Evolutionary conservation across 257 asterid species (phyloP).

Genomic region (Nicotiana benthamiana): DNA sequence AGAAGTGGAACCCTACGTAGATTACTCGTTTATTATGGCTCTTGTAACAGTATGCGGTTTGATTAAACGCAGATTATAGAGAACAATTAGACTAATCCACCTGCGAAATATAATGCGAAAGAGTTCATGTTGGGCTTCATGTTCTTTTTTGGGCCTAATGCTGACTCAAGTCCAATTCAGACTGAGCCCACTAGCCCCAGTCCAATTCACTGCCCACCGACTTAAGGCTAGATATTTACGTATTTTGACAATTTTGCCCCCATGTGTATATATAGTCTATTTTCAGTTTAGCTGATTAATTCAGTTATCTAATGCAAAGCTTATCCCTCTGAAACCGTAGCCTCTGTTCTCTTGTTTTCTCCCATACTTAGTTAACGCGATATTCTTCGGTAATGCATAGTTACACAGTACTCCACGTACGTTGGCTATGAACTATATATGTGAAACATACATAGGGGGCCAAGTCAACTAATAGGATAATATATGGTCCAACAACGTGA

Average conservation of each 20-base stretch:
- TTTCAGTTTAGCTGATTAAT: background rate
- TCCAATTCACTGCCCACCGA: background rate
- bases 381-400: too few relatives aligned
- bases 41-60: conserved; percentile 62
- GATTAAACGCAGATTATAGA: conserved; percentile 38
- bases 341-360: background rate
- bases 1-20: conserved; percentile 54
- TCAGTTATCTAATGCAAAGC: background rate
- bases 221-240: background rate
- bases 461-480: too few relatives aligned
- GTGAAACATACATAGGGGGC: too few relatives aligned
- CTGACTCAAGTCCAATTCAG: background rate
- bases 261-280: background rate
- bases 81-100: background rate
- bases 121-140: background rate
- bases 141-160: background rate
- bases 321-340: background rate
- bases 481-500: too few relatives aligned
- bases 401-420: too few relatives aligned
- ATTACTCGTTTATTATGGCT: conserved; percentile 56
- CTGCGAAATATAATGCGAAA: too few relatives aligned
- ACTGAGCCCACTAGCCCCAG: background rate
- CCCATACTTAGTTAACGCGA: too few relatives aligned
- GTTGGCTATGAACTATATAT: too few relatives aligned
- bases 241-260: background rate